Evolutionary conservation across 139 green algal genomes (phyloP).

Genomic region (Chlamydomonas applanata): DNA sequence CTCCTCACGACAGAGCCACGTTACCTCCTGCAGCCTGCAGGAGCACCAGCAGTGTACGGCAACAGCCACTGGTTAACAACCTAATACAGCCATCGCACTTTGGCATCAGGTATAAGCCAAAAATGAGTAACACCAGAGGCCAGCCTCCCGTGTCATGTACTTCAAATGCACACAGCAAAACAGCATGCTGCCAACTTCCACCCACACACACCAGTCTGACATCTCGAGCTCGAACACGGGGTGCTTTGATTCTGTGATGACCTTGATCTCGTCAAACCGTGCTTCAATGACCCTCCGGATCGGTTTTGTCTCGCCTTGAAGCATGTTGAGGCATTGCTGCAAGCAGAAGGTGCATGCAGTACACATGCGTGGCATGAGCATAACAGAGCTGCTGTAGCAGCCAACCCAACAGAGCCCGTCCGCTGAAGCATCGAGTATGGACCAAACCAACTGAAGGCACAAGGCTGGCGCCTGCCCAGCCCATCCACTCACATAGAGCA

Average conservation of each 20-base stretch:
- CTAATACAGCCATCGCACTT: background rate
- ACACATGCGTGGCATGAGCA: background rate
- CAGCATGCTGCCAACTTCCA: background rate
- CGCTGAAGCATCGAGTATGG: no score
- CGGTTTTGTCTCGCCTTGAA: conserved; percentile 62
- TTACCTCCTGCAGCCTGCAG: conserved; percentile 55
- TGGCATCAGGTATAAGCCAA: background rate
- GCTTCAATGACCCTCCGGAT: conserved; percentile 53
- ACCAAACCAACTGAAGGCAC: no score
- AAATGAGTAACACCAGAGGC: background rate
- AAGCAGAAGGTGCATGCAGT: background rate
- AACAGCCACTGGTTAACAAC: background rate
- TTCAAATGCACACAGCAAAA: background rate
- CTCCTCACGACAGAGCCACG: conserved; percentile 53
- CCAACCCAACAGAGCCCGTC: no score
- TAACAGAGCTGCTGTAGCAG: background rate
- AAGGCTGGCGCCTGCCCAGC: no score
- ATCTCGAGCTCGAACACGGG: conserved; percentile 49
- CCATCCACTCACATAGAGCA: conserved; percentile 58
- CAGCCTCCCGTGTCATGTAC: background rate
- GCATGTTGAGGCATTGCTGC: conserved; percentile 67
- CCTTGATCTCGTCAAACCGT: conserved; percentile 64
- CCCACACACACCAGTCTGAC: conserved; percentile 38
- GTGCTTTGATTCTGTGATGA: conserved; percentile 48
- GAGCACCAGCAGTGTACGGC: background rate